A percentile compares a stretch with the other conserved stretches of the same genome.
Conservation (phyloP, 164 flowering plant species). For the Vitis labrusca region DNA sequence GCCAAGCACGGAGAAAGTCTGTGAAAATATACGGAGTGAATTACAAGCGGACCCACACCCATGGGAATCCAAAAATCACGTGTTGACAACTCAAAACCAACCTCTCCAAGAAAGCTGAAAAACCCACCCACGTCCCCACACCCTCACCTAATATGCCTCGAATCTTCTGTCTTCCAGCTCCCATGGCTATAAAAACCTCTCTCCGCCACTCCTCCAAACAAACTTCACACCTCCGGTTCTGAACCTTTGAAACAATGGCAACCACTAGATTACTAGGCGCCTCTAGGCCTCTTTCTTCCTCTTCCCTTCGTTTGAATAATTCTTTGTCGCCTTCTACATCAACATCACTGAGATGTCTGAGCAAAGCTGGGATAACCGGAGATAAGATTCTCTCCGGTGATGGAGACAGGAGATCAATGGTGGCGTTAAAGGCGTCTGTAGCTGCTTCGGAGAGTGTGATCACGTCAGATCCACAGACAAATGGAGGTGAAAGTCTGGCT, state of each 20-base stretch:
- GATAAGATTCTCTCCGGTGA: constrained; percentile 10
- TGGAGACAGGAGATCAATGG: constrained; percentile 18
- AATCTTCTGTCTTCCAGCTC: constrained; percentile 32
- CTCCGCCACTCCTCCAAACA: too few relatives aligned
- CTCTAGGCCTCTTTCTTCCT: constrained; percentile 18
- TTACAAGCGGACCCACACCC: constrained; percentile 19
- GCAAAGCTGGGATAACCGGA: constrained; percentile 7
- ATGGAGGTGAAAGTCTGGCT: constrained; percentile 18
- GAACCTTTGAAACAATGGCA: constrained; percentile 25
- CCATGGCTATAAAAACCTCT: background rate
- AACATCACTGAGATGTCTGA: constrained; percentile 8
- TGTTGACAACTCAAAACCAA: constrained; percentile 3
- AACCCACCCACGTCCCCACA: constrained; percentile 17
- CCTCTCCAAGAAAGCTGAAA: constrained; percentile 22
- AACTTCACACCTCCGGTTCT: too few relatives aligned
- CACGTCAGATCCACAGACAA: constrained; percentile 15
- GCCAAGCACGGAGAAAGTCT: too few relatives aligned
- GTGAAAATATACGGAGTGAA: constrained; percentile 1
- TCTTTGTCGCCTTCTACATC: constrained; percentile 13
- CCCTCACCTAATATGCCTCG: constrained; percentile 32
- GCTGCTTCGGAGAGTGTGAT: constrained; percentile 19
- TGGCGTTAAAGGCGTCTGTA: constrained; percentile 19
- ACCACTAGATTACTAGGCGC: constrained; percentile 32
- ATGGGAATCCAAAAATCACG: background rate
- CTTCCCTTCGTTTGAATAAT: background rate